A percentile compares a stretch with the other conserved stretches of the same genome.
phyloP scores from a whole-genome alignment of 192 early-diverging fungal species.

The Coemansia sp. region DNA sequence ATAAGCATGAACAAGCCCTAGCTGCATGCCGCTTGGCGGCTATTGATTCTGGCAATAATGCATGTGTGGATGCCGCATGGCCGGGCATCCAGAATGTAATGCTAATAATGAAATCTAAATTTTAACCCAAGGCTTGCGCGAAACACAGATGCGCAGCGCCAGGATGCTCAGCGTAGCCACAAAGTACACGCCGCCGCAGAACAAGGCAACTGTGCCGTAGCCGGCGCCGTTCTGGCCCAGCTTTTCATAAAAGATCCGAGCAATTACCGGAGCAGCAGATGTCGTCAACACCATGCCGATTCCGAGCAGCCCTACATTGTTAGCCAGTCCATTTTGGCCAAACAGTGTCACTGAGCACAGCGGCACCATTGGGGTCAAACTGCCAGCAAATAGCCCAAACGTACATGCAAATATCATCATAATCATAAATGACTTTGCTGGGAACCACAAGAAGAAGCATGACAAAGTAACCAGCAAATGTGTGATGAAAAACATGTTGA shows the following conservation, averaged over 20 bases:
- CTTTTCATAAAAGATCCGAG: conserved; percentile 48
- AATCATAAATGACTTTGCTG: conserved; percentile 50
- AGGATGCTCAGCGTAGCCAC: conserved; percentile 50
- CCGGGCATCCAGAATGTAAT: too few species aligned
- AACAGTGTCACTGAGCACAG: conserved; percentile 54
- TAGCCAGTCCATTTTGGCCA: conserved; percentile 50
- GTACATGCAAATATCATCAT: conserved; percentile 54
- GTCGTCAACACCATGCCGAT: conserved; percentile 54
- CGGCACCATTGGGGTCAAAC: conserved; percentile 51
- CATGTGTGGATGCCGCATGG: too few species aligned
- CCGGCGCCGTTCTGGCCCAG: conserved; percentile 48
- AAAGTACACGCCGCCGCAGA: conserved; percentile 49
- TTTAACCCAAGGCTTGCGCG: conserved; percentile 39
- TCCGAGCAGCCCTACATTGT: conserved; percentile 49
- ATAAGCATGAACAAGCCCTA: not conserved
- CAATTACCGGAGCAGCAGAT: conserved; percentile 46
- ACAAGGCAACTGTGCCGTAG: conserved; percentile 49
- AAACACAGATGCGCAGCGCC: conserved; percentile 48
- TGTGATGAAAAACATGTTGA: conserved; percentile 55
- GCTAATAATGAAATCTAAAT: conserved; percentile 12
- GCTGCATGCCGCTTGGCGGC: too few species aligned
- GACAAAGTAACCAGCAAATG: conserved; percentile 47
- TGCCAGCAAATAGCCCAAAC: conserved; percentile 52
- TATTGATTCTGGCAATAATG: too few species aligned
- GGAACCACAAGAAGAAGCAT: conserved; percentile 53